Evolutionary conservation across 768 basidiomycete genomes (phyloP).

Genomic region (Sarcomyxa edulis): DNA sequence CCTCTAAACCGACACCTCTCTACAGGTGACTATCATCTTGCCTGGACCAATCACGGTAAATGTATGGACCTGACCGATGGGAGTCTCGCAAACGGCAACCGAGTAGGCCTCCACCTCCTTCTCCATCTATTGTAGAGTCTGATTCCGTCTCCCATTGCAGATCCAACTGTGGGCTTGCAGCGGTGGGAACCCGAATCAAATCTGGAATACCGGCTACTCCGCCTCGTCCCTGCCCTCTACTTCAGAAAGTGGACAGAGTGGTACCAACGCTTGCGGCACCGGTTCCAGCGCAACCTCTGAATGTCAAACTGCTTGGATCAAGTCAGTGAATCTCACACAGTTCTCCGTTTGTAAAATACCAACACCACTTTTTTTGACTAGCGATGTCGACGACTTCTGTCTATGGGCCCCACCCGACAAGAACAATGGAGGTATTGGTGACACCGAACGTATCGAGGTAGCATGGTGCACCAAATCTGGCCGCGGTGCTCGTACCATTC

Average conservation of each 20-base stretch:
- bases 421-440: conserved; percentile 8
- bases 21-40: conserved; percentile 30
- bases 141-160: conserved; percentile 20
- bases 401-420: conserved; percentile 8
- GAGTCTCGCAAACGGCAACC: conserved; percentile 31
- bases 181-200: conserved; percentile 38
- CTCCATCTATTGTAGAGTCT: neutral
- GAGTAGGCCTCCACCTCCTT: conserved; percentile 22
- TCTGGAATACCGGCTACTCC: conserved; percentile 13
- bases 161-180: conserved; percentile 43
- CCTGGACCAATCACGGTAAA: conserved; percentile 45
- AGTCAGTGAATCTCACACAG: neutral
- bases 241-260: conserved; percentile 9
- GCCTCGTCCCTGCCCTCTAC: conserved; percentile 7
- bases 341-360: neutral
- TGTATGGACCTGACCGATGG: conserved; percentile 45
- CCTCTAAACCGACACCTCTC: neutral
- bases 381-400: conserved; percentile 10
- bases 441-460: conserved; percentile 8
- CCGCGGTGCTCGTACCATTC: conserved; percentile 41
- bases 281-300: conserved; percentile 6
- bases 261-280: conserved; percentile 9
- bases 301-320: conserved; percentile 11
- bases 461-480: conserved; percentile 16
- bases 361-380: neutral